Conservation (phyloP, 345 rosid genomes). For the Syzygium aromaticum region DNA sequence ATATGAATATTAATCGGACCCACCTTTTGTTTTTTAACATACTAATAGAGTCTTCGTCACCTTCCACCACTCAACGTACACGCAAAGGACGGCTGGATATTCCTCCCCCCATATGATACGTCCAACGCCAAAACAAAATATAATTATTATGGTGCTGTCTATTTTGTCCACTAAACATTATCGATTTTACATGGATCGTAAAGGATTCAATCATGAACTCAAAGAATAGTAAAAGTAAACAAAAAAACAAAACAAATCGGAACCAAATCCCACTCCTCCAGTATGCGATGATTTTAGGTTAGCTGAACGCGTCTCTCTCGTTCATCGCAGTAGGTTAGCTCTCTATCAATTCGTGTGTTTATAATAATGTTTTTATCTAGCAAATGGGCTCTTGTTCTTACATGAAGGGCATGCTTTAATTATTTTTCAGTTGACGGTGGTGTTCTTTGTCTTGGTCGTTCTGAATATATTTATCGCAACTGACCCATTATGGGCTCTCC, state of each 20-base stretch:
- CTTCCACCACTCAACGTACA: constrained; percentile 11
- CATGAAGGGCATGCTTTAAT: neutral
- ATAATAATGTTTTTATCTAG: neutral
- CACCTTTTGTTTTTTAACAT: neutral
- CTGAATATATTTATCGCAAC: neutral
- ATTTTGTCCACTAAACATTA: constrained; percentile 11
- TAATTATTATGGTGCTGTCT: neutral
- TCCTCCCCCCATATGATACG: constrained; percentile 5
- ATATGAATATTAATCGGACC: neutral
- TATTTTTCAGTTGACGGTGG: neutral
- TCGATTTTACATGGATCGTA: neutral
- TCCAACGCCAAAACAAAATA: neutral
- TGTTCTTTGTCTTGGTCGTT: neutral
- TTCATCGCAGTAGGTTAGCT: neutral
- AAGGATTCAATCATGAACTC: neutral
- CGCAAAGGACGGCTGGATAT: constrained; percentile 12
- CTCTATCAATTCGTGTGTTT: neutral
- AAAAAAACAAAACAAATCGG: constrained; percentile 12
- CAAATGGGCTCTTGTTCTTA: neutral
- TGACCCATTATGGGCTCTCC: neutral
- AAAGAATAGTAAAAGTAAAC: neutral
- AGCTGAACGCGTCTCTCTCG: constrained; percentile 9
- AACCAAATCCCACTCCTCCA: constrained; percentile 54
- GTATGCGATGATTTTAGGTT: constrained; percentile 5
- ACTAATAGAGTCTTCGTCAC: constrained; percentile 3